phyloP scores from a whole-genome alignment of 2,329 filamentous ascomycete genomes.

The Diaporthe australafricana region DNA sequence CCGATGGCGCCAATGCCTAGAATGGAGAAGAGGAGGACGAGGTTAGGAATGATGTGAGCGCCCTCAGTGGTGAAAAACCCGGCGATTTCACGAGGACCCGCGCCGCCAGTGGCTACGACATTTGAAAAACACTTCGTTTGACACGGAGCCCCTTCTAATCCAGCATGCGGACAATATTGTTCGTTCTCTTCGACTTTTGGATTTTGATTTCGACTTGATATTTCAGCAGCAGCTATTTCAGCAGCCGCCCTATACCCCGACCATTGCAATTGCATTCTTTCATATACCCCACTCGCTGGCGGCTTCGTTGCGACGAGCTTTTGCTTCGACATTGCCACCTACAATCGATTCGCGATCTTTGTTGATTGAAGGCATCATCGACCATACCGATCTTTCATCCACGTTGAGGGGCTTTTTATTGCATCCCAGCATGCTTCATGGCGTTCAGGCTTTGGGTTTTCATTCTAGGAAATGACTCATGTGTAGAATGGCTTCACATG shows the following conservation, averaged over 20 bases:
- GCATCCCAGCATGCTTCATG: conserved; percentile 19
- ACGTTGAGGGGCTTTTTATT: neutral
- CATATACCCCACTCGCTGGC: conserved; percentile 26
- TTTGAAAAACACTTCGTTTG: neutral
- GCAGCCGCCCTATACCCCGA: conserved; percentile 28
- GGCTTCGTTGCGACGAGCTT: neutral
- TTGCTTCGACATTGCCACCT: neutral
- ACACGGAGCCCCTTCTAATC: conserved; percentile 12
- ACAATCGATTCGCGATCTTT: conserved; percentile 9
- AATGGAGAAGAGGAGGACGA: conserved; percentile 73
- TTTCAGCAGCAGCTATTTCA: conserved; percentile 25
- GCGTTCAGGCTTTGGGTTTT: conserved; percentile 23
- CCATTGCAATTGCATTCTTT: conserved; percentile 16
- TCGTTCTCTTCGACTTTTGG: conserved; percentile 18
- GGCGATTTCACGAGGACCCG: neutral
- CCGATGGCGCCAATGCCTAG: conserved; percentile 53
- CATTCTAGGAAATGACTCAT: conserved; percentile 17
- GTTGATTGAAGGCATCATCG: conserved; percentile 7
- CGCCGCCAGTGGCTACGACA: conserved; percentile 8
- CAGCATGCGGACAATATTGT: neutral
- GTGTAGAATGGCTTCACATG: conserved; percentile 16
- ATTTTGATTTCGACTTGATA: conserved; percentile 22
- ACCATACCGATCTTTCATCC: neutral
- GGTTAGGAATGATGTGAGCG: conserved; percentile 66
- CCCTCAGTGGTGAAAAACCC: neutral